Conservation (phyloP, 495 filamentous ascomycete species). For the Penicillium egyptiacum region DNA sequence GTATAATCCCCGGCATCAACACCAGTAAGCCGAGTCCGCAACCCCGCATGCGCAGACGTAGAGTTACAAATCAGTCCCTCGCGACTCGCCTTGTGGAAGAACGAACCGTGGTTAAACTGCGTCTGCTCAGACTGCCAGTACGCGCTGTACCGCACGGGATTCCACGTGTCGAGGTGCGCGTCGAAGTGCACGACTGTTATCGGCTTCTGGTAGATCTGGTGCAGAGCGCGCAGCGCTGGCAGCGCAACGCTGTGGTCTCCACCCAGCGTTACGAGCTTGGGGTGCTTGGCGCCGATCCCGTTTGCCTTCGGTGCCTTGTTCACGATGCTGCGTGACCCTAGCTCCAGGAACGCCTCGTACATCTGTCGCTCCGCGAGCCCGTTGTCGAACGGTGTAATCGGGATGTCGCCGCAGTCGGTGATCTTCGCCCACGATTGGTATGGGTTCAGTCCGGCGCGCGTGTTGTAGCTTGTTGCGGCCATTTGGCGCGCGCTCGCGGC, state of each 20-base stretch:
- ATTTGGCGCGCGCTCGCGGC: conserved; percentile 74
- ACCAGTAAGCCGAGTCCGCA: conserved; percentile 70
- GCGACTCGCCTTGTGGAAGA: conserved; percentile 79
- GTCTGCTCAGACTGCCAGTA: conserved; percentile 69
- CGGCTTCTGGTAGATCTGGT: conserved; percentile 66
- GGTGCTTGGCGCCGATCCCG: conserved; percentile 47
- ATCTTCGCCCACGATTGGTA: conserved; percentile 71
- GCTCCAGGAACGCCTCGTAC: conserved; percentile 69
- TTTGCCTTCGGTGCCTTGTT: conserved; percentile 36
- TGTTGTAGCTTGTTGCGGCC: conserved; percentile 72
- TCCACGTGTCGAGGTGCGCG: conserved; percentile 81
- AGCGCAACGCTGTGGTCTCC: conserved; percentile 81
- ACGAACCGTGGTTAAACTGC: conserved; percentile 78
- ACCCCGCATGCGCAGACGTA: conserved; percentile 73
- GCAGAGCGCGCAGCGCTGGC: conserved; percentile 70
- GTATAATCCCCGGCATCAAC: conserved; percentile 65
- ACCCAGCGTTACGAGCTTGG: conserved; percentile 75
- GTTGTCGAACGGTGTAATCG: conserved; percentile 78
- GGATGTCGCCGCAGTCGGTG: conserved; percentile 81
- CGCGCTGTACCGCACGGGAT: conserved; percentile 73
- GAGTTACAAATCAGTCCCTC: conserved; percentile 70
- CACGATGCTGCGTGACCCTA: conserved; percentile 52
- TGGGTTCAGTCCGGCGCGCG: conserved; percentile 73
- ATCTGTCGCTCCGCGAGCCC: conserved; percentile 72
- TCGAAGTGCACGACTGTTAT: conserved; percentile 85